These are phyloP conservation scores for Blastocystis sp. DNA, from an alignment of 352 stramenopile genomes.

Conservation along the genomic window DNA sequence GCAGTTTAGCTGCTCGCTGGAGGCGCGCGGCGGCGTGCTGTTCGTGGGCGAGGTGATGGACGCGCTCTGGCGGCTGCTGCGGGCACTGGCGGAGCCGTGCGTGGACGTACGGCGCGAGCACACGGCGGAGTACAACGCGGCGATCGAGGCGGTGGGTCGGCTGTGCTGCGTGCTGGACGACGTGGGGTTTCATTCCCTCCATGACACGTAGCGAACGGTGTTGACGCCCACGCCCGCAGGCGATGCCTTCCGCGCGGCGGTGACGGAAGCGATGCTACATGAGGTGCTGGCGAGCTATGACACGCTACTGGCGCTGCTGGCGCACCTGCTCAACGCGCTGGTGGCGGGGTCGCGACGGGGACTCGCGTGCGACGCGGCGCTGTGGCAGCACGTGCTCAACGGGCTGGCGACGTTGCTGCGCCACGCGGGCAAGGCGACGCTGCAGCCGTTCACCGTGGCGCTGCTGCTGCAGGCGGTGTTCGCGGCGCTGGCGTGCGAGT, in stretches of 20 bases:
- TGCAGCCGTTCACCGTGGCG: not conserved
- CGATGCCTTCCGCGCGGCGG: not conserved
- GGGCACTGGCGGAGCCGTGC: not conserved
- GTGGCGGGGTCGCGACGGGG: not conserved
- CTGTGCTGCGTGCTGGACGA: not conserved
- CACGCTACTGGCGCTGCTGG: not conserved
- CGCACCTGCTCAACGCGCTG: not conserved
- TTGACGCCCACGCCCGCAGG: not conserved
- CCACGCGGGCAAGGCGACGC: not conserved
- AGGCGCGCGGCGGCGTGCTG: not conserved
- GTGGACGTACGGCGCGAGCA: not conserved
- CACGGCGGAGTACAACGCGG: not conserved
- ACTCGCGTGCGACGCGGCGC: not conserved
- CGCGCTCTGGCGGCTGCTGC: not conserved
- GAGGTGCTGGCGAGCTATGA: not conserved
- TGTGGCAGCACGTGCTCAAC: not conserved
- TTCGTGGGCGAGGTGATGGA: not conserved
- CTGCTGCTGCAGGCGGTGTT: not conserved
- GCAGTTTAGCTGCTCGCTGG: not conserved
- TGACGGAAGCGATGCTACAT: not conserved
- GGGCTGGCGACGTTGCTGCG: not conserved
- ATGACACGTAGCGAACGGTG: not conserved
- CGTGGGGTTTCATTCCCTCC: not conserved
- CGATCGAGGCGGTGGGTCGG: not conserved
- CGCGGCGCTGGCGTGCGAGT: not conserved